These are phyloP conservation scores for Cucumis melo DNA, from an alignment of 306 rosid species.

Conservation along the genomic window DNA sequence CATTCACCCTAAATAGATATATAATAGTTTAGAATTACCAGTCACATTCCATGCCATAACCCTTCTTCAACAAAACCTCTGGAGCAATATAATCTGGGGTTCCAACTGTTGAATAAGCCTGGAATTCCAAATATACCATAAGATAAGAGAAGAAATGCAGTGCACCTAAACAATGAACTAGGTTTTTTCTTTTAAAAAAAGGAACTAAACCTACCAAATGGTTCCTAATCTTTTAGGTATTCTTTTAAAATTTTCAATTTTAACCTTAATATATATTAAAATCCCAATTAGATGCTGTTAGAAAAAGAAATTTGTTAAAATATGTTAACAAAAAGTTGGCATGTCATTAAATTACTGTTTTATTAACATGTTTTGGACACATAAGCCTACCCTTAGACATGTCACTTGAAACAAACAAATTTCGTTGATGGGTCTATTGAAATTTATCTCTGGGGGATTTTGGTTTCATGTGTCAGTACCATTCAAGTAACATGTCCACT, in stretches of 20 bases:
- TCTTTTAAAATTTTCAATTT: neutral
- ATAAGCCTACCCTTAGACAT: neutral
- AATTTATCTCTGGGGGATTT: neutral
- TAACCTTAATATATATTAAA: neutral
- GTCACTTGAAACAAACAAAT: neutral
- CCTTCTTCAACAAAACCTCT: conserved; percentile 96
- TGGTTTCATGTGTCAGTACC: neutral
- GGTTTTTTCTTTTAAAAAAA: neutral
- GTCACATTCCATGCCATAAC: conserved; percentile 97
- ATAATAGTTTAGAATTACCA: conserved; percentile 43
- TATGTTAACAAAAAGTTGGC: neutral
- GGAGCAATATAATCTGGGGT: conserved; percentile 99
- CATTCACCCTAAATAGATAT: neutral
- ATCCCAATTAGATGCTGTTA: neutral
- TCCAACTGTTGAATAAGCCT: conserved; percentile 99
- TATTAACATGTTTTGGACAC: neutral
- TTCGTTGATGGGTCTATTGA: neutral
- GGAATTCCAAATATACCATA: conserved; percentile 22
- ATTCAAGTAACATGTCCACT: no score
- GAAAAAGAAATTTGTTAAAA: neutral
- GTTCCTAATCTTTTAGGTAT: neutral
- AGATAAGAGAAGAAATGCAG: conserved; percentile 2
- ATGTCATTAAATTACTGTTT: neutral
- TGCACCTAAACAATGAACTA: neutral
- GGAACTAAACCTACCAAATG: neutral